Evolutionary conservation across 257 asterid species (phyloP), one percentile per base, ranked within the genome.

Genomic region (Nicotiana attenuata): DNA sequence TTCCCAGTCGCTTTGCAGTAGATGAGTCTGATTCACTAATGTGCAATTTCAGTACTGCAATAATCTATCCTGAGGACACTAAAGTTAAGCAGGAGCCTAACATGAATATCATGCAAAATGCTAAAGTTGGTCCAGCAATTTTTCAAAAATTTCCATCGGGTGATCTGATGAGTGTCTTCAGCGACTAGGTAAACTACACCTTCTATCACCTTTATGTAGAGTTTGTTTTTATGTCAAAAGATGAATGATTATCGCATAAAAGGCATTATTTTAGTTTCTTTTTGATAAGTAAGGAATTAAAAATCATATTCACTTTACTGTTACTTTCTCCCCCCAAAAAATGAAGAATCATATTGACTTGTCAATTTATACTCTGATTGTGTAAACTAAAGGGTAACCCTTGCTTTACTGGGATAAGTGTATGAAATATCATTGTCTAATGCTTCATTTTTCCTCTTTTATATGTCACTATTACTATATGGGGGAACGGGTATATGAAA

Each of bases 61-160:
- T 80, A 82, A 53, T 78, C 63, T 87, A 76, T 81, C 81, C 80
- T 26, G 91, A 89, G 73, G 85, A 75, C 52, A 84, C 80, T 77
- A 85, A 84, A 82, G 91, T 92, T 88, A 93, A 93, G 91, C 90
- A 83, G 90, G 97, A 92, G 85, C 90, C 92, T 22, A 85, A 52
- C 81, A 83, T 82, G 89, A 88, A 86, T 86, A 71, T 89, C 55
- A 56, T 17, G 75, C 89, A 89, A 67, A 91, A 84, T 88, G 84
- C 83, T 31, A 84, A 45, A 81, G 81, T 89, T 82, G 89, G 90
- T 16, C 31, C 84, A 83, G 87, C 88, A 22, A 77, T 71, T 52
- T 83, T 82, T 83, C 90, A 67, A 81, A 84, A 53, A 28, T 38
- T 86, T 82, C 69, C 88, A 84, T 63, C 88, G 55, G 87, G 87